phyloP scores from a whole-genome alignment of 2,329 filamentous ascomycete genomes.

The Monosporascus sp. region DNA sequence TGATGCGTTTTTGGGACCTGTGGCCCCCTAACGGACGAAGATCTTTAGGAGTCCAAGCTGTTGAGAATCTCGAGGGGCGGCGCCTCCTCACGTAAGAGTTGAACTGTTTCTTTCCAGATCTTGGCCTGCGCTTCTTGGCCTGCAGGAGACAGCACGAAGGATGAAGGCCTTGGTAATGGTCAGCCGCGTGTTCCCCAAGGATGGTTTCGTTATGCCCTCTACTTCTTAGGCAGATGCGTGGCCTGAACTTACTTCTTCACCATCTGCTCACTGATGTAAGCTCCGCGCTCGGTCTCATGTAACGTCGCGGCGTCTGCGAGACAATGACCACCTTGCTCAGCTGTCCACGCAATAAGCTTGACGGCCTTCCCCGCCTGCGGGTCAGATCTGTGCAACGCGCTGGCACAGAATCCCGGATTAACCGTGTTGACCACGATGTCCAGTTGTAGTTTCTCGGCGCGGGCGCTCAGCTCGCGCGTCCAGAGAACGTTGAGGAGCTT shows the following conservation, averaged over 20 bases:
- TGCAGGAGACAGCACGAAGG: conserved; percentile 9
- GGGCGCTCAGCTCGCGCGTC: conserved; percentile 11
- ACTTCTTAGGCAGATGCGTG: too few species aligned
- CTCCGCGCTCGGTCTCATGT: conserved; percentile 7
- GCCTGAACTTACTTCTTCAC: conserved; percentile 8
- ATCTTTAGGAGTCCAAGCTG: too few species aligned
- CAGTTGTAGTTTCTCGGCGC: background rate
- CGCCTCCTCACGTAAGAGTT: background rate
- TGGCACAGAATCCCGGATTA: conserved; percentile 11
- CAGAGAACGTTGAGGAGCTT: conserved; percentile 14
- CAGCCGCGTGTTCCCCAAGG: background rate
- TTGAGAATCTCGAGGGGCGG: too few species aligned
- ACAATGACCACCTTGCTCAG: conserved; percentile 9
- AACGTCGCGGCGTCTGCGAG: conserved; percentile 8
- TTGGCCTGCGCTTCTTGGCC: conserved; percentile 10
- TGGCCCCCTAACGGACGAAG: too few species aligned
- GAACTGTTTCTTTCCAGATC: conserved; percentile 15
- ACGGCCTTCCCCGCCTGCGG: background rate
- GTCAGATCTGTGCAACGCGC: conserved; percentile 8
- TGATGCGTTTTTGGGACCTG: too few species aligned
- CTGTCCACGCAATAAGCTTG: conserved; percentile 8
- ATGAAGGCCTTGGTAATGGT: conserved; percentile 5
- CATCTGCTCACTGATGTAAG: conserved; percentile 15
- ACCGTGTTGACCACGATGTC: conserved; percentile 6
- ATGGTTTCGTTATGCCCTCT: background rate